phyloP scores from a whole-genome alignment of 2,329 filamentous ascomycete genomes.

The Hypoxylon sp. region DNA sequence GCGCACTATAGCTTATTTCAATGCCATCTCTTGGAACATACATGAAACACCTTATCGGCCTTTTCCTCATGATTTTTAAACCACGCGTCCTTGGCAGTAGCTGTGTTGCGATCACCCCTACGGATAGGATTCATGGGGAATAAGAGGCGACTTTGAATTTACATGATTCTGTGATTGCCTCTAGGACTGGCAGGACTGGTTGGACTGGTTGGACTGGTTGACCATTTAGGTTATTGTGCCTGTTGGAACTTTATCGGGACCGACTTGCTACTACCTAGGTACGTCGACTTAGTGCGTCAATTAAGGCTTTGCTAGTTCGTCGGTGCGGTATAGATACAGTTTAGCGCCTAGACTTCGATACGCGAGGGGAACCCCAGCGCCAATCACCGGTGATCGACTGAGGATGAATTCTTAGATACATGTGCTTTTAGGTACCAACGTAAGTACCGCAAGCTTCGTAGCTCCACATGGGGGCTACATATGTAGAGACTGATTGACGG shows the following conservation, averaged over 20 bases:
- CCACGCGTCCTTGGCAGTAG: slow-evolving; percentile 7
- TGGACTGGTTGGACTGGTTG: slow-evolving; percentile 8
- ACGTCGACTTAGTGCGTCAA: neutral
- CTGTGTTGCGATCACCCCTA: slow-evolving; percentile 3
- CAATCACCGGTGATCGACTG: slow-evolving; percentile 33
- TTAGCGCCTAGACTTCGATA: slow-evolving; percentile 39
- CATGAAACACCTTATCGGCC: slow-evolving; percentile 28
- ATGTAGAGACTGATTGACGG: slow-evolving; percentile 9
- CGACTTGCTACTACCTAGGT: neutral
- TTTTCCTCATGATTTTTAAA: neutral
- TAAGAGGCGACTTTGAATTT: neutral
- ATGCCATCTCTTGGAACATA: slow-evolving; percentile 42
- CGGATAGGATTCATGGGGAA: slow-evolving; percentile 4
- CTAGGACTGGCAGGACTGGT: too few relatives aligned
- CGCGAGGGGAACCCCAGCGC: slow-evolving; percentile 38
- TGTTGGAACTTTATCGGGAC: slow-evolving; percentile 11
- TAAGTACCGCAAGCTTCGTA: neutral
- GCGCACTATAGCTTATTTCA: slow-evolving; percentile 26
- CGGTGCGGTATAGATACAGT: slow-evolving; percentile 22
- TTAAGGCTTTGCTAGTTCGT: neutral
- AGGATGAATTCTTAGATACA: slow-evolving; percentile 31
- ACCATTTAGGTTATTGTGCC: slow-evolving; percentile 5
- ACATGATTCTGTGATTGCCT: slow-evolving; percentile 19
- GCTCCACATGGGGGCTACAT: slow-evolving; percentile 35
- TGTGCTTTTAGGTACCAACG: neutral